phyloP scores from a whole-genome alignment of 768 basidiomycete species.

The Panellus pusillus region DNA sequence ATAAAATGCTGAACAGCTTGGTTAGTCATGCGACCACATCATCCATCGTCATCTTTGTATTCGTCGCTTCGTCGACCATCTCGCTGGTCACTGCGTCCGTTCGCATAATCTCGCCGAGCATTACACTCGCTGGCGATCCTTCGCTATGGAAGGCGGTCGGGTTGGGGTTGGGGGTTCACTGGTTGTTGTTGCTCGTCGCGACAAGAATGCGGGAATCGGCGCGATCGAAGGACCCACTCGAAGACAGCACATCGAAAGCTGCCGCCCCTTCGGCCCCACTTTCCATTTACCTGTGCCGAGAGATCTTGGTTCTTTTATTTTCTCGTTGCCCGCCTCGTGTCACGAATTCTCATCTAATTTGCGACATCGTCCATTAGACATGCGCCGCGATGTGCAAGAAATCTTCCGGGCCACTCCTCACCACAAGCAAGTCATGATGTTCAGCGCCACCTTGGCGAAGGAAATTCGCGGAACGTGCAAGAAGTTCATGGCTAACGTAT shows the following conservation, averaged over 20 bases:
- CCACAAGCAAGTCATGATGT: conserved; percentile 99
- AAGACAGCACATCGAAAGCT: conserved; percentile 35
- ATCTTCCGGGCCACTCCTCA: conserved; percentile 98
- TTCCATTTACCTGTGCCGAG: conserved; percentile 33
- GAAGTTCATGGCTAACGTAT: conserved; percentile 98
- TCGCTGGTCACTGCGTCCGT: conserved; percentile 38
- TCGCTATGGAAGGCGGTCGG: conserved; percentile 40
- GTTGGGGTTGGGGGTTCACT: conserved; percentile 25
- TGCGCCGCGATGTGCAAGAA: conserved; percentile 99
- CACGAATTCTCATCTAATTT: conserved; percentile 61
- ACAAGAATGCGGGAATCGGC: conserved; percentile 18
- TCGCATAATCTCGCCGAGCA: conserved; percentile 37
- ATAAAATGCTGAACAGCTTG: conserved; percentile 99
- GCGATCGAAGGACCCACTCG: conserved; percentile 32
- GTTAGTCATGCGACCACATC: conserved; percentile 87
- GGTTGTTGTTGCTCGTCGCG: conserved; percentile 9
- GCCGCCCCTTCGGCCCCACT: conserved; percentile 31
- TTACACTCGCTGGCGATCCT: conserved; percentile 36
- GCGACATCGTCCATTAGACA: conserved; percentile 85
- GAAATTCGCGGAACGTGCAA: conserved; percentile 98
- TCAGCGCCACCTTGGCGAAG: conserved; percentile 96
- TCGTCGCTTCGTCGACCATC: conserved; percentile 42
- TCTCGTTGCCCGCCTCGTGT: conserved; percentile 50
- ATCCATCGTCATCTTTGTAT: conserved; percentile 51
- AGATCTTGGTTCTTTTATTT: conserved; percentile 48